These are phyloP conservation scores for Rhododendron henanense DNA, from an alignment of 148 eudicot genomes.

Conservation along the genomic window DNA sequence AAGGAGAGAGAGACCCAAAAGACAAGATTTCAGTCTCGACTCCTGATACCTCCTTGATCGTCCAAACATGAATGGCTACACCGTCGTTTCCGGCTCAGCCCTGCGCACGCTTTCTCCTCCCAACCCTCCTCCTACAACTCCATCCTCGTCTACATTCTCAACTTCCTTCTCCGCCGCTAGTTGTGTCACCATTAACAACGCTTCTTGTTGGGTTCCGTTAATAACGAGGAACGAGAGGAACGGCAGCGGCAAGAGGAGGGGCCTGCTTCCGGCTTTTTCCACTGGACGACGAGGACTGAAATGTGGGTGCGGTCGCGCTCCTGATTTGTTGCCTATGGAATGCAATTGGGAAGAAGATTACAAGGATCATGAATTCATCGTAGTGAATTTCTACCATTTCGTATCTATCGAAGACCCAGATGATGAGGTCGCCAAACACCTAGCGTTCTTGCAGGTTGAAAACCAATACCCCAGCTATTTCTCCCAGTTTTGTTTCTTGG, in stretches of 20 bases:
- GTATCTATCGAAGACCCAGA: constrained; percentile 54
- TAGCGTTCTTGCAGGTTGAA: constrained; percentile 59
- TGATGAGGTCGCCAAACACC: constrained; percentile 63
- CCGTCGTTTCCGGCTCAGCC: neutral
- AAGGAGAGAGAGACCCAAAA: neutral
- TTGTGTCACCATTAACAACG: neutral
- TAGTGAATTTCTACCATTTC: constrained; percentile 73
- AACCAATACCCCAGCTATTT: neutral
- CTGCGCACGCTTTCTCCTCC: neutral
- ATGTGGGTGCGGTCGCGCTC: neutral
- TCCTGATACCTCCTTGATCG: neutral
- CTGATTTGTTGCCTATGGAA: neutral
- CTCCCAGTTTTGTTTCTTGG: neutral
- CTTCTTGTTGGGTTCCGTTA: neutral
- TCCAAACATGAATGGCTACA: neutral
- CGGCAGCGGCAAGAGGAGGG: neutral
- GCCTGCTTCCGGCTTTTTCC: neutral
- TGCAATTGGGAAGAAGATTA: constrained; percentile 5
- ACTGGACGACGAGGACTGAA: neutral
- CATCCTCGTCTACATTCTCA: neutral
- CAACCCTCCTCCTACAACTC: neutral
- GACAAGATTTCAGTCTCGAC: neutral
- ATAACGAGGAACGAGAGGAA: neutral
- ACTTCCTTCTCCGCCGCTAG: neutral
- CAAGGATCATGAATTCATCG: constrained; percentile 37